Conservation (phyloP, 768 basidiomycete species). For the Mycena belliarum region DNA sequence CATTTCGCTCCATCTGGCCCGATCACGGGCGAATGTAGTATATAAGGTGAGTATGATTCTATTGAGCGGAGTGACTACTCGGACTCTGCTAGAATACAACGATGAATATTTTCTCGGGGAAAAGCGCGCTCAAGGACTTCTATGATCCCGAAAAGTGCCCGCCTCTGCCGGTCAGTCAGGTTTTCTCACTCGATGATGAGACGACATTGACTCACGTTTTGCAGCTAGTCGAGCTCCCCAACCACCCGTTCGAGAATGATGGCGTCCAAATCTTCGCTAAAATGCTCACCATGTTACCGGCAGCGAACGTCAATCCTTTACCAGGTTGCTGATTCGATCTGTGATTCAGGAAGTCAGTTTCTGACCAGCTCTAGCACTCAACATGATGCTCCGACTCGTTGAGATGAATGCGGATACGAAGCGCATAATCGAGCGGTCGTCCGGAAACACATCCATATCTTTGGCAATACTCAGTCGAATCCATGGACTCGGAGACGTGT, state of each 20-base stretch:
- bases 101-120: conserved; percentile 14
- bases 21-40: too few relatives aligned
- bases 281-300: conserved; percentile 15
- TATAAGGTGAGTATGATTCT: not conserved
- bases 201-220: not conserved
- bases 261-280: conserved; percentile 17
- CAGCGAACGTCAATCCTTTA: conserved; percentile 16
- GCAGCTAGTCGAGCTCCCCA: conserved; percentile 18
- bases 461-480: conserved; percentile 17
- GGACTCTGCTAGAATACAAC: not conserved
- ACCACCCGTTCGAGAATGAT: conserved; percentile 9
- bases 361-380: conserved; percentile 2
- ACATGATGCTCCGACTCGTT: conserved; percentile 16
- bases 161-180: conserved; percentile 9
- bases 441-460: conserved; percentile 16
- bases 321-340: not conserved
- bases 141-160: conserved; percentile 11
- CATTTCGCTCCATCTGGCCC: too few relatives aligned
- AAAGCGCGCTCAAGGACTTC: conserved; percentile 12
- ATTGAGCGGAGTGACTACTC: not conserved
- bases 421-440: conserved; percentile 18
- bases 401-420: conserved; percentile 13
- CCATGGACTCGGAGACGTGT: conserved; percentile 7
- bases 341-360: too few relatives aligned
- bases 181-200: not conserved